Conservation (phyloP, 257 asterid genomes). For the Oldenlandia corymbosa region DNA sequence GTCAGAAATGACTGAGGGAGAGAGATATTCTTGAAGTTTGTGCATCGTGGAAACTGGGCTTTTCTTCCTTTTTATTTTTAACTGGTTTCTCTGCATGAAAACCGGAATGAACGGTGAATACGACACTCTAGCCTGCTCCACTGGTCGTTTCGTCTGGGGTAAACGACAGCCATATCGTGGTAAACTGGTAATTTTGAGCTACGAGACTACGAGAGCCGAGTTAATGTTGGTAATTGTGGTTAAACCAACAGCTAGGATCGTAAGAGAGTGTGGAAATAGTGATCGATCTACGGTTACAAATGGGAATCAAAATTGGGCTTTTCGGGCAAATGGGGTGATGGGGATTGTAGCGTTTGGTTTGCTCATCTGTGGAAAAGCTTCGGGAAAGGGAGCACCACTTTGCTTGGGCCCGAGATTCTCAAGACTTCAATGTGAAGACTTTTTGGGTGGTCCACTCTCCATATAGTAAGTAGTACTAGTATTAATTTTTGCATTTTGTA, state of each 20-base stretch:
- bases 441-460: background rate
- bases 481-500: no score
- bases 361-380: background rate
- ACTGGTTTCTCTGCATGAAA: constrained; percentile 41
- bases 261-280: no score
- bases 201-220: no score
- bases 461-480: no score
- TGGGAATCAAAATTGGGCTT: background rate
- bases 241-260: background rate
- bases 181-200: background rate
- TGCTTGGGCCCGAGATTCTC: background rate
- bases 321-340: background rate
- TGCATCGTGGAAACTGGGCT: constrained; percentile 33
- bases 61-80: no score
- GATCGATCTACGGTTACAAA: background rate
- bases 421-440: background rate
- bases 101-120: constrained; percentile 31
- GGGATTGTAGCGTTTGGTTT: background rate
- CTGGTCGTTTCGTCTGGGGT: constrained; percentile 29
- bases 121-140: background rate
- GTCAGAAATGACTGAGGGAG: constrained; percentile 25
- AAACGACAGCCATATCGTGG: background rate
- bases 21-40: constrained; percentile 42
- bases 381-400: background rate
- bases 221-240: no score